These are phyloP conservation scores for Globisporangium spinosum DNA, from an alignment of 352 stramenopile genomes.

Conservation along the genomic window DNA sequence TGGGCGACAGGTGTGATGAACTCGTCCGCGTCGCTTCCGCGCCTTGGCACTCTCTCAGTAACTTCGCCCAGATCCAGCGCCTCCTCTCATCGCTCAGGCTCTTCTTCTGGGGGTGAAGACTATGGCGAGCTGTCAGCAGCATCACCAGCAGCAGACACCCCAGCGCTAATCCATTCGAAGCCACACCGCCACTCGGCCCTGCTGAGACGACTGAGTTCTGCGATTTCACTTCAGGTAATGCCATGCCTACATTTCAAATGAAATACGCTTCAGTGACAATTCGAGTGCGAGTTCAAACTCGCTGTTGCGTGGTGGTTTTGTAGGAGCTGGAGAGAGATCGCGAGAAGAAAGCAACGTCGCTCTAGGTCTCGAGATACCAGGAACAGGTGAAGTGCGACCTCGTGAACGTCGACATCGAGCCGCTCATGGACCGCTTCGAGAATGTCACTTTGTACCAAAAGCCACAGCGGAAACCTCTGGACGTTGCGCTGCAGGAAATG, in stretches of 20 bases:
- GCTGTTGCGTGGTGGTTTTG: not conserved
- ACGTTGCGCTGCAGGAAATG: slow-evolving; percentile 31
- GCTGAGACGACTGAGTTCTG: not conserved
- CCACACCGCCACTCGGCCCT: not conserved
- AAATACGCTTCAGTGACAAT: not conserved
- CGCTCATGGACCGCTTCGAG: slow-evolving; percentile 35
- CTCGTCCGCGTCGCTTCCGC: slow-evolving; percentile 1
- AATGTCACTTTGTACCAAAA: slow-evolving; percentile 29
- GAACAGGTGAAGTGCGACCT: slow-evolving; percentile 31
- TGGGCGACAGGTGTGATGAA: not conserved
- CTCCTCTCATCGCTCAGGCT: not conserved
- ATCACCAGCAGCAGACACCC: not conserved
- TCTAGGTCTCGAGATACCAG: slow-evolving; percentile 23
- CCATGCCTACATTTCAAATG: not conserved
- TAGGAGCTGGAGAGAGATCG: slow-evolving; percentile 5
- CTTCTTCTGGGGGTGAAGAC: not conserved
- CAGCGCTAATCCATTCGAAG: not conserved
- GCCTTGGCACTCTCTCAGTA: not conserved
- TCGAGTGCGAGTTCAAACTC: not conserved
- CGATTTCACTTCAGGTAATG: slow-evolving; percentile 6
- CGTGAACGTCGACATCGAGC: slow-evolving; percentile 25
- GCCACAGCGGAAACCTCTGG: slow-evolving; percentile 30
- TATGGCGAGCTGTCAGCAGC: not conserved
- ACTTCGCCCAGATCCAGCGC: not conserved
- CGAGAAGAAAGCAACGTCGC: slow-evolving; percentile 10